These are phyloP conservation scores for Amanita rubescens DNA, from an alignment of 768 basidiomycete genomes.

Conservation along the genomic window DNA sequence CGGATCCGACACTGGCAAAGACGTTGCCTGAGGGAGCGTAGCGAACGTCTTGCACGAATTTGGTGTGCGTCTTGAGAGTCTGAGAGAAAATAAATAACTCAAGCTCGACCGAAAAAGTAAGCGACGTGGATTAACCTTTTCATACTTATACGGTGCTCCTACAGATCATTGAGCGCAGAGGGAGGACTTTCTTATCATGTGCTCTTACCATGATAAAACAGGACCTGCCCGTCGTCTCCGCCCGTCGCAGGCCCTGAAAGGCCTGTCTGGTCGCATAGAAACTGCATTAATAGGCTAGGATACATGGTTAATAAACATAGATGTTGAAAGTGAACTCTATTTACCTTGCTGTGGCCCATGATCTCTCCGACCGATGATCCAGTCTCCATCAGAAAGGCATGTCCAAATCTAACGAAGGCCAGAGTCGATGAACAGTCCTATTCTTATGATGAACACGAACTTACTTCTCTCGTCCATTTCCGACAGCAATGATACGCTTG, in stretches of 20 bases:
- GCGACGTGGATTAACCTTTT: conserved; percentile 48
- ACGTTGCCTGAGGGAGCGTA: conserved; percentile 76
- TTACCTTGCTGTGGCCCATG: conserved; percentile 81
- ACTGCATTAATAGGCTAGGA: conserved; percentile 80
- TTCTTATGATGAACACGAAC: conserved; percentile 8
- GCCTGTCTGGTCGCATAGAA: conserved; percentile 79
- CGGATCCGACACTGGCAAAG: conserved; percentile 87
- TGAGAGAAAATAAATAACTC: conserved; percentile 18
- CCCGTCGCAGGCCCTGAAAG: conserved; percentile 89
- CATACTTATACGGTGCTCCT: conserved; percentile 87
- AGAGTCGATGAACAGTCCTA: not conserved
- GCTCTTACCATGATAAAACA: conserved; percentile 67
- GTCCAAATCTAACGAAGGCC: conserved; percentile 54
- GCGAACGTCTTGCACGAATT: conserved; percentile 87
- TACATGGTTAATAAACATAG: not conserved
- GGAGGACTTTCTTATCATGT: not conserved
- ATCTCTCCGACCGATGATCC: conserved; percentile 87
- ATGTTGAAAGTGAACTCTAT: not conserved
- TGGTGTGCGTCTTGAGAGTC: conserved; percentile 83
- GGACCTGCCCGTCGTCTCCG: conserved; percentile 72
- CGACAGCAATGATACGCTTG: conserved; percentile 92
- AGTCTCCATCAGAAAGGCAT: conserved; percentile 77
- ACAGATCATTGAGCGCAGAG: not conserved
- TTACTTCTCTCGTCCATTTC: conserved; percentile 87
- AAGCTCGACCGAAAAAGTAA: too few species aligned